phyloP scores from a whole-genome alignment of 495 filamentous ascomycete genomes.

The Parathielavia hyrcaniae region DNA sequence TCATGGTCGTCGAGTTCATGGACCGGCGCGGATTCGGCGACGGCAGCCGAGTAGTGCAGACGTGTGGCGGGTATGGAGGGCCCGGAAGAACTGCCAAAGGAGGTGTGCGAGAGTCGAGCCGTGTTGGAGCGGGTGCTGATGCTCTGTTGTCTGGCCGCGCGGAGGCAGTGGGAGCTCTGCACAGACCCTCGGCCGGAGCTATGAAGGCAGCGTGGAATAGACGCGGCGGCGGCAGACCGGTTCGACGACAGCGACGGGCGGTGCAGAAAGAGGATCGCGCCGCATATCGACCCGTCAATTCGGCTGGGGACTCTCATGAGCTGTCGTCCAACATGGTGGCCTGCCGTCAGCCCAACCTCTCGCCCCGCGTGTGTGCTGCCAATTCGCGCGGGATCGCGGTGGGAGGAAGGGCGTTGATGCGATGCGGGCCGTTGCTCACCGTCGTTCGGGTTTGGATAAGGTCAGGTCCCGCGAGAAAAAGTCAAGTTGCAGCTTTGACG shows the following conservation, averaged over 20 bases:
- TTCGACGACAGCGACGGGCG: conserved; percentile 36
- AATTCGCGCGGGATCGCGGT: not conserved
- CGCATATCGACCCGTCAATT: conserved; percentile 49
- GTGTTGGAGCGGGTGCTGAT: not conserved
- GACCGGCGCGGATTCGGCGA: conserved; percentile 2
- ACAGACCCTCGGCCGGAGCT: conserved; percentile 18
- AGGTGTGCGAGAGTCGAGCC: conserved; percentile 7
- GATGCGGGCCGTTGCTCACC: conserved; percentile 3
- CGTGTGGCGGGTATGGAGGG: conserved; percentile 13
- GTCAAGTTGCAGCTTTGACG: not conserved
- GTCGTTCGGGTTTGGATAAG: conserved; percentile 3
- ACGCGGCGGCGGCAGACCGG: conserved; percentile 22
- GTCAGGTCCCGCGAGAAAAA: conserved; percentile 21
- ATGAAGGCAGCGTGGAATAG: conserved; percentile 8
- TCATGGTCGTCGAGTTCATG: conserved; percentile 1
- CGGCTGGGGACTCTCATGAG: conserved; percentile 49
- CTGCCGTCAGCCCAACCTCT: conserved; percentile 38
- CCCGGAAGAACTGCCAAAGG: conserved; percentile 19
- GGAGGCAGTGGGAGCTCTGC: not conserved
- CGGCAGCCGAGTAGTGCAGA: conserved; percentile 21
- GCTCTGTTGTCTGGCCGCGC: not conserved
- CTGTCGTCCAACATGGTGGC: conserved; percentile 44
- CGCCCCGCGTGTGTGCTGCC: conserved; percentile 15
- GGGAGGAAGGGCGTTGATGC: conserved; percentile 5
- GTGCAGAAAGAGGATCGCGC: conserved; percentile 41